A percentile compares a stretch with the other conserved stretches of the same genome.
These are phyloP conservation scores for Ganoderma multipileum DNA, from an alignment of 1,284 basidiomycete species.

Conservation along the genomic window DNA sequence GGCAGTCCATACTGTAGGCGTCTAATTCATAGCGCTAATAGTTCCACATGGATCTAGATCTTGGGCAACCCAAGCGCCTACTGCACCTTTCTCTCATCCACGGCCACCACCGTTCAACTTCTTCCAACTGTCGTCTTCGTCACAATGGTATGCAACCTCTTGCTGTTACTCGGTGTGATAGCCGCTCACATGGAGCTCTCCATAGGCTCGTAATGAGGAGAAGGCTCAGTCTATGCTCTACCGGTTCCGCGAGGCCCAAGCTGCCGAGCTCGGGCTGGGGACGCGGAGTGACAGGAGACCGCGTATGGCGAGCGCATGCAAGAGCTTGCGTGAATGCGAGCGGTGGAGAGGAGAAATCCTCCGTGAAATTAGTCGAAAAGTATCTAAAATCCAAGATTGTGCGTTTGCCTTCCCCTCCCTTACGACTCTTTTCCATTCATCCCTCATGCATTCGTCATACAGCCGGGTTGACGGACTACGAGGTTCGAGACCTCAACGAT, in stretches of 20 bases:
- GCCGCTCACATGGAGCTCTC: not conserved
- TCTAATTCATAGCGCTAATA: not conserved
- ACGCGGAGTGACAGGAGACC: constrained; percentile 85
- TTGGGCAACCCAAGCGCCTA: not conserved
- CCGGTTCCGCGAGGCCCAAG: constrained; percentile 97
- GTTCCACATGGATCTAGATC: too few relatives aligned
- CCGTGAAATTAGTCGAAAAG: constrained; percentile 94
- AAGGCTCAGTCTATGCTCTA: constrained; percentile 99
- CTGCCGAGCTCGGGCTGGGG: constrained; percentile 91
- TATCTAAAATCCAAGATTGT: constrained; percentile 98
- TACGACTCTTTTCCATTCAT: constrained; percentile 4
- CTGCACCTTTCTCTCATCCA: not conserved
- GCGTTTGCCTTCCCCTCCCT: constrained; percentile 39
- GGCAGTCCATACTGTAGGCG: not conserved
- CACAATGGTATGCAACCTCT: not conserved
- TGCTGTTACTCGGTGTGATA: too few relatives aligned
- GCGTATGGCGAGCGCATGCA: constrained; percentile 89
- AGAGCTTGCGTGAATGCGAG: constrained; percentile 93
- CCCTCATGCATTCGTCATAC: constrained; percentile 20
- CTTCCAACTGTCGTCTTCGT: not conserved
- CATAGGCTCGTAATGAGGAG: constrained; percentile 94
- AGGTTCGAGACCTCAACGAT: constrained; percentile 96
- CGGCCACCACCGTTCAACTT: not conserved
- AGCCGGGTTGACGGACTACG: constrained; percentile 96
- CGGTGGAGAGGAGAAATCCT: constrained; percentile 95